Base-by-base conservation (phyloP, 192 early-diverging fungal genomes). In the Gigaspora rosea region DNA sequence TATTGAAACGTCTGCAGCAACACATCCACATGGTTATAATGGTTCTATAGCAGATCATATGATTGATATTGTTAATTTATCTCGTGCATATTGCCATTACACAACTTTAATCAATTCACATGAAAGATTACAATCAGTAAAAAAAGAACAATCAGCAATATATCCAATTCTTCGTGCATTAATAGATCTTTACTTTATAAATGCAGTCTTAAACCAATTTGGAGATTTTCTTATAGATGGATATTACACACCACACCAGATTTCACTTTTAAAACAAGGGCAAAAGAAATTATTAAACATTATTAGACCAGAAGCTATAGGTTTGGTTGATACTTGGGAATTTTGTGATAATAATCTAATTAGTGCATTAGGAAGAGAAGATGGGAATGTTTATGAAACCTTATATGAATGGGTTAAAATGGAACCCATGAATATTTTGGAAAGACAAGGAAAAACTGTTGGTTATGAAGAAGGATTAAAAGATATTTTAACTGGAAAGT, bases 241-340 rank as follows among this genome's bases (percentile, higher is more conserved):
- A 0, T 95, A 90, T 85, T 91, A 93, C 74, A 83, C 83, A 5
- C 81, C 87, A 32, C 36, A 80, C 2, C 90, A 95, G 76, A 76
- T 92, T 10, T 84, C 87, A 41, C 80, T 86, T 73, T 85, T 92
- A 78, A 86, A 87, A 70, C 83, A 81, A 12, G 80, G 83, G 70
- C 89, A 92, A 35, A 85, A 81, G 57, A 48, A 76, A 15, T 85
- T 91, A 22, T 90, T 92, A 79, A 78, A 85, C 13, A 79, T 79
- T 20, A 73, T 95, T 27, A 86, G 94, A 66, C 82, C 84, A 65
- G 90, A 95, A 71, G 85, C 91, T 22, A 85, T 96, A 77, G 86
- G 91, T 8, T 79, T 94, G n/a, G 93, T 92, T n/a, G 95, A 96
- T 78, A 88, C 93, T 16, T 95, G 93, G 78, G 93, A 92, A 68